Base-by-base conservation (phyloP, 2,329 filamentous ascomycete genomes). In the Ascochyta pisi region DNA sequence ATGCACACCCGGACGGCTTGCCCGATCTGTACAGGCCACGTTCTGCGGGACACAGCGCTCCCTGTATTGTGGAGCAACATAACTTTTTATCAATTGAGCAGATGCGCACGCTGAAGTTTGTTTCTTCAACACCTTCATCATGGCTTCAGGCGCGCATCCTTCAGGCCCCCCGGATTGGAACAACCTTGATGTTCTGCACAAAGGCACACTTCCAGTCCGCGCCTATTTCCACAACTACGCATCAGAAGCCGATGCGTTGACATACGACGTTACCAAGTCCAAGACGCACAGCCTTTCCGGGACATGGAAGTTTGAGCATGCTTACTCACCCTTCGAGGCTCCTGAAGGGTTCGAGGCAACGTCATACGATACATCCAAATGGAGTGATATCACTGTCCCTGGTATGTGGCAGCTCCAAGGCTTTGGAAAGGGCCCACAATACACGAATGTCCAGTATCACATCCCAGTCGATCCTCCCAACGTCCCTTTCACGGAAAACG, bases 331-430 rank as follows among this genome's bases (percentile, higher is more conserved):
- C 0, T 71, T 72, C 42, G 72, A 75, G 47, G 75, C 74, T 2
- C 71, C 72, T 0, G 62, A 68, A 35, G 73, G 66, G 1, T 78
- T 77, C 38, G 66, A 76, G 35, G 44, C 60, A 1, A 46, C 67
- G 1, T 56, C 53, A 1, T 78, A 72, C 51, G 73, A 79, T 57
- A 70, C 63, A n/a, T 70, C 73, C 3, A 63, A 66, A 67, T 85
- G 84, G 80, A 73, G 76, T 19, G 76, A 82, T 34, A 84, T 89
- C 34, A 65, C 81, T 10, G 88, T 90, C 0, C 88, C 88, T 0
- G 85, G 85, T 3, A 84, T 87, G 66, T 91, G 88, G 88, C 88
- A 90, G 72, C 76, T 89, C 4, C 85, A 90, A 72, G 88, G 87
- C 24, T 85, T 86, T 66, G 87, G 87, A 12, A 78, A 78, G 46